Percentiles rank a stretch among this genome's conserved stretches.
Evolutionary conservation across 768 basidiomycete genomes (phyloP).

Genomic region (Leccinum pellstonianum): DNA sequence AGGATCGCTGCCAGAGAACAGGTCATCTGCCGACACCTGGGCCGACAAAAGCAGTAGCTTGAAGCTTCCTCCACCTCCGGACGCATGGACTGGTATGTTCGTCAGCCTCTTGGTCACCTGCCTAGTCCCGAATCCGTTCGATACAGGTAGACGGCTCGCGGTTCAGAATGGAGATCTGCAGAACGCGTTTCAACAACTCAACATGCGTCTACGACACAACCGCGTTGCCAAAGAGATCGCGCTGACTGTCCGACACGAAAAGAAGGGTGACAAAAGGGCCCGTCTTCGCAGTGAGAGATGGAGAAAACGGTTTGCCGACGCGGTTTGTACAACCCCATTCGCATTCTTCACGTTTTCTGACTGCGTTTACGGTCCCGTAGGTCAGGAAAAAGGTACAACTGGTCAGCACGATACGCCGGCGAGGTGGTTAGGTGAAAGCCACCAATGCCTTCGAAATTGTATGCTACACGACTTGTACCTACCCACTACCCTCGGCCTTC

Average conservation of each 20-base stretch:
- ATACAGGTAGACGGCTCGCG: constrained; percentile 58
- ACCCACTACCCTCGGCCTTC: constrained; percentile 3
- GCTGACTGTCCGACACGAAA: constrained; percentile 66
- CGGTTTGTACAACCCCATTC: constrained; percentile 45
- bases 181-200: constrained; percentile 48
- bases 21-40: constrained; percentile 40
- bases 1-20: constrained; percentile 11
- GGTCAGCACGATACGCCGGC: constrained; percentile 73
- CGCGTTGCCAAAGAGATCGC: constrained; percentile 51
- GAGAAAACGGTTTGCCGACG: constrained; percentile 76
- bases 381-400: constrained; percentile 82
- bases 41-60: constrained; percentile 22
- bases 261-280: constrained; percentile 77
- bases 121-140: constrained; percentile 6
- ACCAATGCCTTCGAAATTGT: background rate
- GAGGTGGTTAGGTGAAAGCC: constrained; percentile 51
- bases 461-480: constrained; percentile 9
- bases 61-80: constrained; percentile 38
- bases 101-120: background rate
- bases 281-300: constrained; percentile 74
- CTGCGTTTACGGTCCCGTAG: constrained; percentile 38
- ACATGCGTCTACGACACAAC: constrained; percentile 53
- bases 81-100: constrained; percentile 53
- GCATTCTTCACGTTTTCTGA: constrained; percentile 11
- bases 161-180: constrained; percentile 46